Evolutionary conservation across 495 filamentous ascomycete species (phyloP).

Genomic region (Annulohypoxylon nitens): DNA sequence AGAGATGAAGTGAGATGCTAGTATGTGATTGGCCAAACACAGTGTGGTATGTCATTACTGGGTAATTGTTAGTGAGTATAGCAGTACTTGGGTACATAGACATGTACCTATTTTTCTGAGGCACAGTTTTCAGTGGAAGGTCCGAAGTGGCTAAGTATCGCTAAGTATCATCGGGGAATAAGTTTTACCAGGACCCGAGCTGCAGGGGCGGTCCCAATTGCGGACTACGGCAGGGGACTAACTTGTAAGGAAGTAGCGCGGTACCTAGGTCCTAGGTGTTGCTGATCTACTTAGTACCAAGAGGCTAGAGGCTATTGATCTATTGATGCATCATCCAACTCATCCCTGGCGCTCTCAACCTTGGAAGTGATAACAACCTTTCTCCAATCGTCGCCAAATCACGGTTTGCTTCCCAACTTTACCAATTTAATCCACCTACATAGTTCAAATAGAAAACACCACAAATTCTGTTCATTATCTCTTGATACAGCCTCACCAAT

Average conservation of each 20-base stretch:
- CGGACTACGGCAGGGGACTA: conserved; percentile 1
- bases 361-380: conserved; percentile 33
- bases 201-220: conserved; percentile 16
- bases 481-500: conserved; percentile 2
- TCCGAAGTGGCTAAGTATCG: conserved; percentile 8
- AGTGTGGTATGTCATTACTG: not conserved
- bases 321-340: conserved; percentile 35
- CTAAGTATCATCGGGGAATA: conserved; percentile 8
- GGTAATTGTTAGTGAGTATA: not conserved
- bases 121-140: not conserved
- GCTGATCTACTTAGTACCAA: conserved; percentile 26
- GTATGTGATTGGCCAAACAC: conserved; percentile 7
- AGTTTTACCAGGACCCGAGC: conserved; percentile 34
- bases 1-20: conserved; percentile 1
- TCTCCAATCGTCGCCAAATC: conserved; percentile 32
- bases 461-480: not conserved
- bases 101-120: not conserved
- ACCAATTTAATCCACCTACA: conserved; percentile 4
- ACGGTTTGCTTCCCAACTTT: conserved; percentile 28
- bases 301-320: conserved; percentile 16
- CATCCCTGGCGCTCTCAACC: conserved; percentile 32
- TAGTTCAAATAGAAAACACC: not conserved
- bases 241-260: too few species aligned
- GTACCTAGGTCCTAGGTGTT: not conserved
- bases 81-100: not conserved